These are phyloP conservation scores for Beauveria sp. DNA, from an alignment of 2,329 filamentous ascomycete genomes.

Conservation along the genomic window DNA sequence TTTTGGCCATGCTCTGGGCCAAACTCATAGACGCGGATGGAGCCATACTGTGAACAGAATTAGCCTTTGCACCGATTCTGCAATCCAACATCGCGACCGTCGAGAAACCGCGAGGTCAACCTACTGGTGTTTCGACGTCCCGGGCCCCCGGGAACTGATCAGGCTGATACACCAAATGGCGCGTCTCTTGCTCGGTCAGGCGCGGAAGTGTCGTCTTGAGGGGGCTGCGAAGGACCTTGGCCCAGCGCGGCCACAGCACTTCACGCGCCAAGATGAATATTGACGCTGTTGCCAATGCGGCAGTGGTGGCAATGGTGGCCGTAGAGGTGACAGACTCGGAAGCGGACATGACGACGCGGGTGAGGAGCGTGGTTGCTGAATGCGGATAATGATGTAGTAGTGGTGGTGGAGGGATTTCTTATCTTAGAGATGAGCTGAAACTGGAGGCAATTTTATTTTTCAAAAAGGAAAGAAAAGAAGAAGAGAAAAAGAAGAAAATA, in stretches of 20 bases:
- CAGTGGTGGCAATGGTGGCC: constrained; percentile 32
- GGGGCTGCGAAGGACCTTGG: constrained; percentile 36
- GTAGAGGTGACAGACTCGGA: constrained; percentile 22
- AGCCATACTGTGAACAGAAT: constrained; percentile 50
- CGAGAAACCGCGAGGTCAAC: constrained; percentile 15
- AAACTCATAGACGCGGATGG: constrained; percentile 74
- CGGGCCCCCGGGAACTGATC: constrained; percentile 65
- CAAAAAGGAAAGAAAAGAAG: no score
- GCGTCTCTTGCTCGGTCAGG: constrained; percentile 29
- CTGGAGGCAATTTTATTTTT: no score
- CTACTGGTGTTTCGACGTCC: constrained; percentile 61
- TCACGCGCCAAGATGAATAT: constrained; percentile 20
- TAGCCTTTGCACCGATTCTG: neutral
- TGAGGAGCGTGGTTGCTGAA: neutral
- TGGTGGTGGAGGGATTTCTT: neutral
- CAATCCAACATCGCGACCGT: neutral
- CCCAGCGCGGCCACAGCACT: constrained; percentile 32
- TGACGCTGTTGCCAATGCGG: constrained; percentile 25
- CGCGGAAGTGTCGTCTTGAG: constrained; percentile 32
- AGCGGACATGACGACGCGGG: neutral
- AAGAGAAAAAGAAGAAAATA: no score
- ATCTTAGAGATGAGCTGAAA: neutral
- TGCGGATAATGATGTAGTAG: neutral
- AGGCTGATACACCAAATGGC: constrained; percentile 49
- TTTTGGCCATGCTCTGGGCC: constrained; percentile 66